A percentile compares a stretch with the other conserved stretches of the same genome.
Conservation (phyloP, 1,284 basidiomycete species). For the Coniferiporia weirii region DNA sequence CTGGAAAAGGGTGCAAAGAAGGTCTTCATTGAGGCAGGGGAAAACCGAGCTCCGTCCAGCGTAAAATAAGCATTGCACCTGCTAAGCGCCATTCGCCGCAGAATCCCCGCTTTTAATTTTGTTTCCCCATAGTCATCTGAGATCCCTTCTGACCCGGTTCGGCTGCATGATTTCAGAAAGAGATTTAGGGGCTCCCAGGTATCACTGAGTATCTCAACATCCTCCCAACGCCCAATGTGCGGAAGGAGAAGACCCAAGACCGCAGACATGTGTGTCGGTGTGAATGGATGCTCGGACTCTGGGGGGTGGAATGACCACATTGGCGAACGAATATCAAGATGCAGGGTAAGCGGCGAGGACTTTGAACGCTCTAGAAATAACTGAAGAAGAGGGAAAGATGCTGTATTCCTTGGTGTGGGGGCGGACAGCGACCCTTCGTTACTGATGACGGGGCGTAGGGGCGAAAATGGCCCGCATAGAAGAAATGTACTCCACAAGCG, state of each 20-base stretch:
- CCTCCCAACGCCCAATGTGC: conserved; percentile 41
- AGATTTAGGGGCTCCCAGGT: conserved; percentile 51
- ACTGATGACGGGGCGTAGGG: too few relatives aligned
- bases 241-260: conserved; percentile 39
- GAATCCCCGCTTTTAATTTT: conserved; percentile 27
- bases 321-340: conserved; percentile 50
- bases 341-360: conserved; percentile 38
- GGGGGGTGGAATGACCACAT: conserved; percentile 31
- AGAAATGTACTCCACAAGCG: conserved; percentile 50
- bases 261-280: conserved; percentile 36
- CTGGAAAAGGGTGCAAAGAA: conserved; percentile 40
- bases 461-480: conserved; percentile 34
- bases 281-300: conserved; percentile 38
- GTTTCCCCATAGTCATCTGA: neutral
- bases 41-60: conserved; percentile 35
- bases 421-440: neutral
- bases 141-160: neutral
- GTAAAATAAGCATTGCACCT: conserved; percentile 54
- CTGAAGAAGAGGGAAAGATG: conserved; percentile 32
- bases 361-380: conserved; percentile 39
- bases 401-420: conserved; percentile 20
- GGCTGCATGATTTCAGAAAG: conserved; percentile 38
- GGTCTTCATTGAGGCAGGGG: conserved; percentile 33
- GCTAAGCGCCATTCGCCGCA: conserved; percentile 39
- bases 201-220: conserved; percentile 44